These are phyloP conservation scores for Cudoniella acicularis DNA, from an alignment of 495 filamentous ascomycete species.

Conservation along the genomic window DNA sequence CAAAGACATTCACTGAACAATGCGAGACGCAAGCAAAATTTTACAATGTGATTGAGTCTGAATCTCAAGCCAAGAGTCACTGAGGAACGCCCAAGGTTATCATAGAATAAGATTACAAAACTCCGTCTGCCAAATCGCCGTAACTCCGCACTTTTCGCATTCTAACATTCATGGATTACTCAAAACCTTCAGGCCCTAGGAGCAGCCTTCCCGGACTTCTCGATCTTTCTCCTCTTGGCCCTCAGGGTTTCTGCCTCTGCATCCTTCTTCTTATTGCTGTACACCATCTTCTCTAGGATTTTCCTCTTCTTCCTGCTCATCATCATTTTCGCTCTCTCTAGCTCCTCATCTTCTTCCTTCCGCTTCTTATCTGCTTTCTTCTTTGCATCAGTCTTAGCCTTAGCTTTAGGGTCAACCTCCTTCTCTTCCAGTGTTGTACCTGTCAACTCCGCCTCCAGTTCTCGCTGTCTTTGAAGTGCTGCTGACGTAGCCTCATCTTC, in stretches of 20 bases:
- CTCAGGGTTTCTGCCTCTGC: slow-evolving; percentile 71
- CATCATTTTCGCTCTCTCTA: slow-evolving; percentile 88
- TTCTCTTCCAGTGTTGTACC: slow-evolving; percentile 43
- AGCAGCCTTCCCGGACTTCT: slow-evolving; percentile 47
- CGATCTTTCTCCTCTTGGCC: slow-evolving; percentile 82
- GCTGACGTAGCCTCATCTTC: slow-evolving; percentile 47
- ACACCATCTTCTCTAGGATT: slow-evolving; percentile 87
- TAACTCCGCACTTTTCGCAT: slow-evolving; percentile 15
- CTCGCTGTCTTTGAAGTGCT: slow-evolving; percentile 67
- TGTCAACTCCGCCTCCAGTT: slow-evolving; percentile 85
- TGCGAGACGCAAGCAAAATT: no score
- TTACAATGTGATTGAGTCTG: no score
- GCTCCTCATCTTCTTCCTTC: slow-evolving; percentile 72
- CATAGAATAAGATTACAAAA: not conserved
- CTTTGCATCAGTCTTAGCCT: slow-evolving; percentile 54
- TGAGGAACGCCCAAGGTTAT: no score
- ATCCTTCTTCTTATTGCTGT: slow-evolving; percentile 79
- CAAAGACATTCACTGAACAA: no score
- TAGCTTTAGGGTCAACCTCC: slow-evolving; percentile 48
- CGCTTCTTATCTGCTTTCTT: slow-evolving; percentile 69
- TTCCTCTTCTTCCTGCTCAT: slow-evolving; percentile 89
- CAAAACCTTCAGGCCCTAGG: slow-evolving; percentile 17
- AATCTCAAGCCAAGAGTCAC: no score
- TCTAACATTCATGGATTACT: no score
- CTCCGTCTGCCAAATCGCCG: not conserved